Base-by-base conservation (phyloP, 2,329 filamentous ascomycete species). In the Apiospora sp. region DNA sequence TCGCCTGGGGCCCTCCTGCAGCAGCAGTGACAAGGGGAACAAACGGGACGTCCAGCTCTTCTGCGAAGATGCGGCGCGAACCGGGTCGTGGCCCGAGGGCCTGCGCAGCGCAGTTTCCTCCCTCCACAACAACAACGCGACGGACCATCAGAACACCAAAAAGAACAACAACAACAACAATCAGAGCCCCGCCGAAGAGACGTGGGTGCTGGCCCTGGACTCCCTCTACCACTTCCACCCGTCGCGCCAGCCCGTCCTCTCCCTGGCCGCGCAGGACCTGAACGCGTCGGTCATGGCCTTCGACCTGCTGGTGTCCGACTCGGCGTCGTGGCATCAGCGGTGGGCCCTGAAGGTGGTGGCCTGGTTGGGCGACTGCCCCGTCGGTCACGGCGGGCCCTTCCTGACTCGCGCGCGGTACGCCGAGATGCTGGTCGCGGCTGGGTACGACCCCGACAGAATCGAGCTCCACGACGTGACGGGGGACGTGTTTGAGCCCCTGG, bases 141-240 rank as follows among this genome's bases (percentile, higher is more conserved):
- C 27, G 37, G 37, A 41, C 1, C 37, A 41, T 1, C 37, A 41
- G 37, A 19, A 4, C 58, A 22, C 13, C 30, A 8, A 61, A n/a
- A n/a, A 51, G 46, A n/a, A 22, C 12, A 30, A 30, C 13, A 49
- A 5, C 4, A 54, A 14, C 27, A 61, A 6, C 30, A n/a, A 8
- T 4, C 54, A 37, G 0, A 16, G 27, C 16, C 4, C 27, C 5
- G 19, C 27, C 5, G 19, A n/a, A 0, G 75, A 87, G 69, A 76
- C 78, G n/a, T 90, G 87, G 87, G 80, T 90, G 0, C 81, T 90
- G 0, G 88, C 85, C 0, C 82, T 90, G 0, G 89, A 90, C 76
- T 87, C 87, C 2, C 77, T 89, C 6, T 90, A 91, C 71, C 88
- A 90, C 76, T 90, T 90, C 76, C 81, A 81, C 0, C 89, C 88